phyloP scores from a whole-genome alignment of 75 land plant species.

The Pinus taeda region DNA sequence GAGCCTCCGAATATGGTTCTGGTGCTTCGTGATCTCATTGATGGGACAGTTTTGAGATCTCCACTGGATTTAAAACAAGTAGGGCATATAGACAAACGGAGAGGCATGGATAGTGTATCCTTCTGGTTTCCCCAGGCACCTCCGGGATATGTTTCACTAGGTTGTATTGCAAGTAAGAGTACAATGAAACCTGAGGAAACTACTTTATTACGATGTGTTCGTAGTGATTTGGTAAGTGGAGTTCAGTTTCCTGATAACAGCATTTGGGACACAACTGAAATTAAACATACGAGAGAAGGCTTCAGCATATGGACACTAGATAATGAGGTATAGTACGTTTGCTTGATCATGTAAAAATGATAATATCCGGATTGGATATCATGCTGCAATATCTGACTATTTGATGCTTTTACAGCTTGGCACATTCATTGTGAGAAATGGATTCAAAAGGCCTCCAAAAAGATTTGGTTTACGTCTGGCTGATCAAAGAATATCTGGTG shows the following conservation, averaged over 20 bases:
- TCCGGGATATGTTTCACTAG: constrained; percentile 86
- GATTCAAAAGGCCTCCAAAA: constrained; percentile 66
- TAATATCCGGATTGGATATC: neutral
- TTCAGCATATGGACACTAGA: constrained; percentile 87
- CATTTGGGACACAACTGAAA: constrained; percentile 71
- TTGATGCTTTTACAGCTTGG: constrained; percentile 29
- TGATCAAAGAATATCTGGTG: constrained; percentile 30
- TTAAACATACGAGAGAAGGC: constrained; percentile 31
- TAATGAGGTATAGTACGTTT: constrained; percentile 35
- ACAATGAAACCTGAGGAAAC: constrained; percentile 43
- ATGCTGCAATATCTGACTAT: neutral
- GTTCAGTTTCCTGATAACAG: constrained; percentile 74
- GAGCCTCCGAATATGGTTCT: constrained; percentile 78
- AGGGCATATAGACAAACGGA: constrained; percentile 58
- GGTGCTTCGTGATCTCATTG: constrained; percentile 58
- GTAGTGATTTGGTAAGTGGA: constrained; percentile 81
- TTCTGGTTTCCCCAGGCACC: constrained; percentile 96
- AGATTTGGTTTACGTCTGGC: constrained; percentile 70
- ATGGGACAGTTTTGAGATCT: constrained; percentile 41
- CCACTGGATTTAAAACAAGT: constrained; percentile 70
- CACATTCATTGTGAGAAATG: constrained; percentile 72
- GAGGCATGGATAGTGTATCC: constrained; percentile 50
- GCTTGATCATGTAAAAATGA: neutral
- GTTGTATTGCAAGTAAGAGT: constrained; percentile 79
- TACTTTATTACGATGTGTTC: constrained; percentile 63